Percentiles rank a stretch among this genome's conserved stretches.
These are phyloP conservation scores for Deinandra increscens DNA, from an alignment of 129 eudicot genomes.

Conservation along the genomic window DNA sequence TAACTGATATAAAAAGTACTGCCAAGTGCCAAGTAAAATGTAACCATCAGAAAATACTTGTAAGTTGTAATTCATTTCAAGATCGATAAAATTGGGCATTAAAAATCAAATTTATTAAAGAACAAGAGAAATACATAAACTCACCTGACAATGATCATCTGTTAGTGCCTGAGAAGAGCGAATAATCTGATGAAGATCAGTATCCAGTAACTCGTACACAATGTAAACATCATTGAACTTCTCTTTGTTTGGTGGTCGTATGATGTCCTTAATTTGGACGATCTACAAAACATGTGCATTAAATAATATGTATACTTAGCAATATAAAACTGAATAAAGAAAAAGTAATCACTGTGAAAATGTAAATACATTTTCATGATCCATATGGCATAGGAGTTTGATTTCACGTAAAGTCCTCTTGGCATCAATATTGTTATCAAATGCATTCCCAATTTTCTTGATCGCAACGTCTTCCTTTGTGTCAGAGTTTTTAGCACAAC, in stretches of 20 bases:
- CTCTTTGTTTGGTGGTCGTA: conserved; percentile 45
- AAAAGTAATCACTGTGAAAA: background rate
- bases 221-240: conserved; percentile 38
- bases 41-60: background rate
- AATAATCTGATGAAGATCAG: conserved; percentile 71
- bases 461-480: conserved; percentile 80
- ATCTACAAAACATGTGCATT: conserved; percentile 34
- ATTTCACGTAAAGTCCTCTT: conserved; percentile 81
- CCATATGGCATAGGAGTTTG: conserved; percentile 80
- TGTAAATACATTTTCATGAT: conserved; percentile 69
- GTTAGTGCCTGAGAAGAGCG: conserved; percentile 65
- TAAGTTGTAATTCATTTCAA: background rate
- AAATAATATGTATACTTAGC: background rate
- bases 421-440: conserved; percentile 80
- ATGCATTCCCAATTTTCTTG: conserved; percentile 77
- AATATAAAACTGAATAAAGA: background rate
- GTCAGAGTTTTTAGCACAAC: conserved; percentile 68
- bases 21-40: conserved; percentile 35
- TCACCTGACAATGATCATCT: conserved; percentile 69
- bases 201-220: conserved; percentile 65
- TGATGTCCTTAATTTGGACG: conserved; percentile 60
- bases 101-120: background rate
- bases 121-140: background rate
- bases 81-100: background rate
- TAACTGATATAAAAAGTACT: conserved; percentile 85